Evolutionary conservation across 2,329 filamentous ascomycete species (phyloP).

Genomic region (Claviceps monticola): DNA sequence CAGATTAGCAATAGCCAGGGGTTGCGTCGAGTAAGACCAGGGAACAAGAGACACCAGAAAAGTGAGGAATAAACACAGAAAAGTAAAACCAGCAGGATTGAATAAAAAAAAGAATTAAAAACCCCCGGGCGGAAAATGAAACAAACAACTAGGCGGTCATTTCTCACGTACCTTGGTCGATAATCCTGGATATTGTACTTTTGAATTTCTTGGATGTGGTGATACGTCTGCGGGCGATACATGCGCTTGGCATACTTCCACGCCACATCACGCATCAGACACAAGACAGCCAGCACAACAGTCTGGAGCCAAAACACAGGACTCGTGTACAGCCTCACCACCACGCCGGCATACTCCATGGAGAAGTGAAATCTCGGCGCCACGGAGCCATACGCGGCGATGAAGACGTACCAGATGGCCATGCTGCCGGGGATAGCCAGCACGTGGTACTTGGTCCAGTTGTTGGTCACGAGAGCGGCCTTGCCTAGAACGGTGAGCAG

Average conservation of each 20-base stretch:
- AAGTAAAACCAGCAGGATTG: too few relatives aligned
- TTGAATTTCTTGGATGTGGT: slow-evolving; percentile 98
- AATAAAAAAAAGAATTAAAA: too few relatives aligned
- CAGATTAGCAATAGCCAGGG: background rate
- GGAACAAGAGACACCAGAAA: too few relatives aligned
- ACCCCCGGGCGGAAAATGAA: too few relatives aligned
- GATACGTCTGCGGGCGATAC: slow-evolving; percentile 91
- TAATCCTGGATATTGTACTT: slow-evolving; percentile 99
- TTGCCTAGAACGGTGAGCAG: slow-evolving; percentile 89
- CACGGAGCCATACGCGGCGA: slow-evolving; percentile 75
- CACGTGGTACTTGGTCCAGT: slow-evolving; percentile 98
- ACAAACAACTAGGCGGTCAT: too few relatives aligned
- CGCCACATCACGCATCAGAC: slow-evolving; percentile 74
- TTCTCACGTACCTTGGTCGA: slow-evolving; percentile 58
- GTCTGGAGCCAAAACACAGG: slow-evolving; percentile 87
- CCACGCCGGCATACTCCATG: slow-evolving; percentile 70
- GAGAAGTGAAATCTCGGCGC: slow-evolving; percentile 74
- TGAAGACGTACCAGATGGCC: slow-evolving; percentile 78
- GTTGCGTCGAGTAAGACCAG: background rate
- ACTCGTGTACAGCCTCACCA: slow-evolving; percentile 66
- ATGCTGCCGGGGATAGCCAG: slow-evolving; percentile 91
- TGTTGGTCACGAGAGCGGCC: slow-evolving; percentile 85
- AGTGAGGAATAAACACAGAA: too few relatives aligned
- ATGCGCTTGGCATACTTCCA: slow-evolving; percentile 98
- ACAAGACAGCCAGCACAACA: slow-evolving; percentile 65